Evolutionary conservation across 2,329 filamentous ascomycete genomes (phyloP).

Genomic region (Verticillium tricorpus): DNA sequence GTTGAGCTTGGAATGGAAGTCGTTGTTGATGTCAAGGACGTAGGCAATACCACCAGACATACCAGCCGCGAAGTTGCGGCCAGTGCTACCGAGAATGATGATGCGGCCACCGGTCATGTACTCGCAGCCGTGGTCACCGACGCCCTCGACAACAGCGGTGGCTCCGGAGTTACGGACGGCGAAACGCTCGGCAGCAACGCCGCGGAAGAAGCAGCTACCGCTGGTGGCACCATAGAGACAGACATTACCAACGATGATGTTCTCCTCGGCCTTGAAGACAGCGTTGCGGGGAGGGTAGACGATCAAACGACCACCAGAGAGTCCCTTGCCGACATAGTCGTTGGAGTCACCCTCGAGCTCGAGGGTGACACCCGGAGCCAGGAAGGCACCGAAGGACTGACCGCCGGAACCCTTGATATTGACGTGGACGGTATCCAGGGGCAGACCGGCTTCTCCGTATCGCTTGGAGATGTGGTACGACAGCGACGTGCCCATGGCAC

Average conservation of each 20-base stretch:
- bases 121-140: slow-evolving; percentile 95
- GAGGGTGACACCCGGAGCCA: slow-evolving; percentile 87
- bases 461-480: slow-evolving; percentile 95
- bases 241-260: slow-evolving; percentile 87
- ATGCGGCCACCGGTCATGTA: slow-evolving; percentile 98
- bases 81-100: slow-evolving; percentile 80
- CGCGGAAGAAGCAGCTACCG: slow-evolving; percentile 93
- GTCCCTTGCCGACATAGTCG: slow-evolving; percentile 93
- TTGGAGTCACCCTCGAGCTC: slow-evolving; percentile 95
- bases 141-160: slow-evolving; percentile 91
- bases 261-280: slow-evolving; percentile 94
- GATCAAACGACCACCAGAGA: slow-evolving; percentile 89
- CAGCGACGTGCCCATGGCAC: slow-evolving; percentile 85
- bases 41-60: slow-evolving; percentile 99
- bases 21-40: slow-evolving; percentile 81
- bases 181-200: slow-evolving; percentile 93
- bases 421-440: slow-evolving; percentile 89
- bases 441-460: slow-evolving; percentile 83
- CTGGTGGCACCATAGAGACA: slow-evolving; percentile 92
- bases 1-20: slow-evolving; percentile 93
- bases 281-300: slow-evolving; percentile 88
- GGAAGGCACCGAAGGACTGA: slow-evolving; percentile 92
- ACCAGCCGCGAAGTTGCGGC: slow-evolving; percentile 95
- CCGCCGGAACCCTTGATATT: slow-evolving; percentile 96
- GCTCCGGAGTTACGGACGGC: slow-evolving; percentile 95